phyloP scores from a whole-genome alignment of 345 rosid species.

The Euphorbia lathyris region DNA sequence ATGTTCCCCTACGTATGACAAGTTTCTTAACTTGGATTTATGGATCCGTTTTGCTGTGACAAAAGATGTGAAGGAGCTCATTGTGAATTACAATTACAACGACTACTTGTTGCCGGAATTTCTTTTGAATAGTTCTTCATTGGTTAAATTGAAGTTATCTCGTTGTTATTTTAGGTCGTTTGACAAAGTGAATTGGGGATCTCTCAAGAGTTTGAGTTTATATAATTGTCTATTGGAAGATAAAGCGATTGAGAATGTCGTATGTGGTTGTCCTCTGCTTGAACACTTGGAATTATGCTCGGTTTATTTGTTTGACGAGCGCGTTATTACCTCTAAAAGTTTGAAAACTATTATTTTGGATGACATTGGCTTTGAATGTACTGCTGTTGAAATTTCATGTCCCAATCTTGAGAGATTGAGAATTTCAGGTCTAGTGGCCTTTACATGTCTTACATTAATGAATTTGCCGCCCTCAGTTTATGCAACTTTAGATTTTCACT shows the following conservation, averaged over 20 bases:
- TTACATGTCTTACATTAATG: not conserved
- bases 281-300: not conserved
- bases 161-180: not conserved
- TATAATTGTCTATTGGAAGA: no score
- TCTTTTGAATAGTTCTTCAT: not conserved
- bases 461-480: not conserved
- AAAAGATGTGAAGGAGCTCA: not conserved
- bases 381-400: not conserved
- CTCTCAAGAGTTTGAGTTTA: not conserved
- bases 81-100: no score
- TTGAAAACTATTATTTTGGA: not conserved
- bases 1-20: no score
- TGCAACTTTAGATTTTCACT: not conserved
- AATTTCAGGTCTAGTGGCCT: not conserved
- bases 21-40: not conserved
- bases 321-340: not conserved
- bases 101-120: not conserved
- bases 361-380: not conserved
- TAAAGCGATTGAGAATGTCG: not conserved
- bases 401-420: not conserved
- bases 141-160: not conserved
- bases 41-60: not conserved
- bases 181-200: not conserved
- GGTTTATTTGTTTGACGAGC: no score
- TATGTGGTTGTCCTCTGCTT: not conserved